Evolutionary conservation across 139 green algal genomes (phyloP).

Genomic region (Chlamydomonas sp.): DNA sequence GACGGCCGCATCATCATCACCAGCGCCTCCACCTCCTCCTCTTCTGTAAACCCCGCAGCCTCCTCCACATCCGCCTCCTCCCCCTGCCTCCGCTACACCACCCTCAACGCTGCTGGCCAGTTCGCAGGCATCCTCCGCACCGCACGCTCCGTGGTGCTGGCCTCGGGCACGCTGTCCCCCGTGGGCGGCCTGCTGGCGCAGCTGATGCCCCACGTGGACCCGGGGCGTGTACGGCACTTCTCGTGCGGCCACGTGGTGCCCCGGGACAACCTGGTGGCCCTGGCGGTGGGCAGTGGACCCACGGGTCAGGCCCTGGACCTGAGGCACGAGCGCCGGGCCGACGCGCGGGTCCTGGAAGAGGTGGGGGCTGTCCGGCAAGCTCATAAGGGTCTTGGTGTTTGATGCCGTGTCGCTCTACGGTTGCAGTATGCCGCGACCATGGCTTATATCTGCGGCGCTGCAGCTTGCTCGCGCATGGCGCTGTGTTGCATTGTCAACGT

Average conservation of each 20-base stretch:
- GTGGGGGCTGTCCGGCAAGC: conserved; percentile 30
- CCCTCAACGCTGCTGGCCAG: conserved; percentile 90
- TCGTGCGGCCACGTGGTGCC: conserved; percentile 92
- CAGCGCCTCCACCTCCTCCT: conserved; percentile 61
- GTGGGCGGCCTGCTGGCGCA: conserved; percentile 60
- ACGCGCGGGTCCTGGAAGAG: conserved; percentile 70
- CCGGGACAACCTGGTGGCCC: conserved; percentile 63
- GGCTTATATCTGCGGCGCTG: too few species aligned
- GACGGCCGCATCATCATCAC: conserved; percentile 89
- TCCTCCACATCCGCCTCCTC: conserved; percentile 70
- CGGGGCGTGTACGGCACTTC: conserved; percentile 66
- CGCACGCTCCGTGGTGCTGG: conserved; percentile 86
- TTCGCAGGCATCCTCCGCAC: conserved; percentile 71
- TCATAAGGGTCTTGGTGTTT: background rate
- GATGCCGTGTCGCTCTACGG: too few species aligned
- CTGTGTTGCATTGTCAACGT: too few species aligned
- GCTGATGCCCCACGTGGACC: conserved; percentile 70
- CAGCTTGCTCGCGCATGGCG: too few species aligned
- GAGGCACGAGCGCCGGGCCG: conserved; percentile 53
- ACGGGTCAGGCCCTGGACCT: conserved; percentile 78
- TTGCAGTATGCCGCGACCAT: too few species aligned
- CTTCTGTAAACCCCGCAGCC: conserved; percentile 86
- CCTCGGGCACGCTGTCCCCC: conserved; percentile 92
- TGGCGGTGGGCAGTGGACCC: conserved; percentile 74
- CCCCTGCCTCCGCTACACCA: conserved; percentile 73